A percentile compares a stretch with the other conserved stretches of the same genome.
Conservation (phyloP, 805 yeast genomes). For the Saccharomyces kudriavzevii region DNA sequence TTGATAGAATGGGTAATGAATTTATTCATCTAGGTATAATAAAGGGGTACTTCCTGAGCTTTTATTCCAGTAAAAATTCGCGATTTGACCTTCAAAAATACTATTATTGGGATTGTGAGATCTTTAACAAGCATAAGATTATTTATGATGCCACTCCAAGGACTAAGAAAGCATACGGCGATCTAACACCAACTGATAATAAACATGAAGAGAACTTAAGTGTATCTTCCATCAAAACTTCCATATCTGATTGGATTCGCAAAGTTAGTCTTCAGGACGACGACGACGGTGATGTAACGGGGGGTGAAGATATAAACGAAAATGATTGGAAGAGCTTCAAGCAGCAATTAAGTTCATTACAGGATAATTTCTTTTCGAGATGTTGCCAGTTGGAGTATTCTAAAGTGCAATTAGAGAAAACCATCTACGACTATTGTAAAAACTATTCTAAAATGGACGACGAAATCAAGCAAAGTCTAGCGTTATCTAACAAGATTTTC, state of each 20-base stretch:
- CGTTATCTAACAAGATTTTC: background rate
- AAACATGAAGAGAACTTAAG: background rate
- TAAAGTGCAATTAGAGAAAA: conserved; percentile 12
- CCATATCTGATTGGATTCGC: conserved; percentile 7
- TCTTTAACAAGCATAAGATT: conserved; percentile 3
- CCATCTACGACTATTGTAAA: conserved; percentile 6
- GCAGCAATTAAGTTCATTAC: conserved; percentile 10
- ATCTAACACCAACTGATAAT: conserved; percentile 7
- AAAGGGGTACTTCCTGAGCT: conserved; percentile 4
- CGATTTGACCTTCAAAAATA: conserved; percentile 6
- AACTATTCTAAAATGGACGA: conserved; percentile 2
- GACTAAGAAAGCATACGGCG: conserved; percentile 15
- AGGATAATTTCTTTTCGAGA: conserved; percentile 5
- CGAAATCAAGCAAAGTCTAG: background rate
- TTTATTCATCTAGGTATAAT: conserved; percentile 21
- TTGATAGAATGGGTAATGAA: conserved; percentile 31
- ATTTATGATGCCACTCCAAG: background rate
- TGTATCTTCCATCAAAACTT: background rate
- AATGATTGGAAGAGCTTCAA: conserved; percentile 7
- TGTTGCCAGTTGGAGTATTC: conserved; percentile 11
- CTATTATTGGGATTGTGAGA: conserved; percentile 12
- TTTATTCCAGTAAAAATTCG: background rate
- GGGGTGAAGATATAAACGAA: background rate
- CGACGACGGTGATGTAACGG: background rate
- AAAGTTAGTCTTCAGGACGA: conserved; percentile 4